Evolutionary conservation across 78 protist species (phyloP), one percentile per base, ranked within the genome.

Genomic region (Dictyostelium discoideum): DNA sequence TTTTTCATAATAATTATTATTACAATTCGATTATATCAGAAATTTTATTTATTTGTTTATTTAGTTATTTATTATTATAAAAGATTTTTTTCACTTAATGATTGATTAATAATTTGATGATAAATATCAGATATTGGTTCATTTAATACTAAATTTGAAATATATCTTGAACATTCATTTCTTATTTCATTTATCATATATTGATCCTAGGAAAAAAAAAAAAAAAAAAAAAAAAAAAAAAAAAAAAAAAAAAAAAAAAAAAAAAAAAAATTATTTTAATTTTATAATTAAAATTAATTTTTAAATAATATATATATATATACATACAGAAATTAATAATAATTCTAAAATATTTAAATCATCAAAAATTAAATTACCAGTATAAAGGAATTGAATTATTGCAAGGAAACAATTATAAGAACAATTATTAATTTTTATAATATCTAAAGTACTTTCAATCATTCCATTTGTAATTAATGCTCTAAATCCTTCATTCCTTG

Each of bases 391-490:
- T 6, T 39, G 60, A 7, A 87, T 40, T 8, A 87, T 78, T 9
- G 85, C 63, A 8, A n/a, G 8, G 69, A 87, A 87, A 9, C 69
- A 76, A 18, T 72, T 65, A 20, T 32, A 79, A 7, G 93, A 65
- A 16, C 37, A 26, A 24, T 79, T 67, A 2, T 22, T 16, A 32
- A 87, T 79, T 10, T 57, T 24, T 63, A 87, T 79, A 3, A 39
- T n/a, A 42, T 77, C 93, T 13, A 78, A 67, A 20, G 50, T 32
- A 79, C 72, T 60, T 42, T 87, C 93, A 42, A 78, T n/a, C 93
- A 48, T 60, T 18, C 85, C 93, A 79, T 18, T 87, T 20, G 84
- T 79, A 24, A 87, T 87, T 85, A 87, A 78, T 77, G 93, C 93
- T 87, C 73, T 87, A 13, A 87, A 87, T 22, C 29, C 67, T 42